Base-by-base conservation (phyloP, 2,329 filamentous ascomycete species). In the Trichoderma oligosporum region DNA sequence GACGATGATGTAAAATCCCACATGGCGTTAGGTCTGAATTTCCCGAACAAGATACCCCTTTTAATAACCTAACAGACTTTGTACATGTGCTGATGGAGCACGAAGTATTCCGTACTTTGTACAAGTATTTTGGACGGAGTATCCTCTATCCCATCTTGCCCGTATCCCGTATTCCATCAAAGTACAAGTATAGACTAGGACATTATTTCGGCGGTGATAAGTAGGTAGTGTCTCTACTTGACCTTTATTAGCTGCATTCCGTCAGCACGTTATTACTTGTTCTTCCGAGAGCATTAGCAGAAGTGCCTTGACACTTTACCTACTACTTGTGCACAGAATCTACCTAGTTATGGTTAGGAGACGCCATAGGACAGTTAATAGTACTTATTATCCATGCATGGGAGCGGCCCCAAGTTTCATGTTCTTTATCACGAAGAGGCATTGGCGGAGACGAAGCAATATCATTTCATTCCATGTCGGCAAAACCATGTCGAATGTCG, bases 271-370 rank as follows among this genome's bases (percentile, higher is more conserved):
- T 45, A 45, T 55, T 55, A 39, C 31, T 35, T 46, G 14, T 38
- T 38, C 38, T n/a, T n/a, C n/a, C n/a, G n/a, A n/a, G n/a, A 18
- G 22, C 46, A 24, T 49, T n/a, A 29, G 31, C 51, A 45, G 27
- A 45, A 55, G 41, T 38, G 52, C 41, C 52, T 55, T 55, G n/a
- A 31, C 52, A 38, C 52, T 55, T n/a, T n/a, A n/a, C n/a, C n/a
- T n/a, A n/a, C n/a, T 31, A 31, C 27, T 6, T 31, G 11, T 31
- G 27, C 6, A 31, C 27, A 11, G 27, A 31, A 11, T n/a, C n/a
- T n/a, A n/a, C n/a, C n/a, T n/a, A n/a, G n/a, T n/a, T n/a, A n/a
- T 6, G 27, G 11, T 11, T 31, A 31, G 27, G 5, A 5, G 27
- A 31, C 27, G 5, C 27, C 27, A 11, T 31, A 31, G 27, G 27